These are phyloP conservation scores for Ilex asprella DNA, from an alignment of 257 asterid species.

Conservation along the genomic window DNA sequence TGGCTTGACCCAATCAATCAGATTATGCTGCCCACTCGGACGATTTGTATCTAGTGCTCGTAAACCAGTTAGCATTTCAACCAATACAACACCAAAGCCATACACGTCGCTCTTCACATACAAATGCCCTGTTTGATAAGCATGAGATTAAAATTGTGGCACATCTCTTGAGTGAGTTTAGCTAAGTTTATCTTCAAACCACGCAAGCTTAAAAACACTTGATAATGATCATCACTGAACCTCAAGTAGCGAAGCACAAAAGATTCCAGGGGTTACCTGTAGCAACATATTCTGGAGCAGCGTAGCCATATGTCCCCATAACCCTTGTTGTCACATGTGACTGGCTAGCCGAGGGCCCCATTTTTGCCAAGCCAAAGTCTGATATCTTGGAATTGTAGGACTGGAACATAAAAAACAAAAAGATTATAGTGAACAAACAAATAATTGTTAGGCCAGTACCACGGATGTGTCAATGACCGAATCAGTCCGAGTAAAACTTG, in stretches of 20 bases:
- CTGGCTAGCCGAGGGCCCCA: conserved; percentile 61
- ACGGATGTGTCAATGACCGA: too few species aligned
- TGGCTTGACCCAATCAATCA: conserved; percentile 71
- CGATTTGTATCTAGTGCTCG: conserved; percentile 50
- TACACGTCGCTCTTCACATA: conserved; percentile 72
- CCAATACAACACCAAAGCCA: conserved; percentile 62
- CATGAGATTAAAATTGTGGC: conserved; percentile 3
- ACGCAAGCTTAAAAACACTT: not conserved
- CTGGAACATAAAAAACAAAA: conserved; percentile 17
- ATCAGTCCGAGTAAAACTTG: too few species aligned
- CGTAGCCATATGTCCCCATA: conserved; percentile 68
- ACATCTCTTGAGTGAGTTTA: not conserved
- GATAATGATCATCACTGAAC: not conserved
- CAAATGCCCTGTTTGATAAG: conserved; percentile 42
- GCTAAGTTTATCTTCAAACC: not conserved
- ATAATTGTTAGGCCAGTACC: not conserved
- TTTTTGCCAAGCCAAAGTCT: conserved; percentile 63
- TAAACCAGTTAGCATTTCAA: conserved; percentile 64
- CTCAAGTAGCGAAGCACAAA: not conserved
- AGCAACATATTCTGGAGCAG: conserved; percentile 71
- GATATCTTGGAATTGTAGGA: conserved; percentile 64
- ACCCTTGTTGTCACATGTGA: conserved; percentile 65
- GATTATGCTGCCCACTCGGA: conserved; percentile 39
- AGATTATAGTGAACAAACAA: not conserved
- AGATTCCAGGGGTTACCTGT: conserved; percentile 34